Evolutionary conservation across 176 grass and related monocot genomes (phyloP).

Genomic region (Raddia distichophylla): DNA sequence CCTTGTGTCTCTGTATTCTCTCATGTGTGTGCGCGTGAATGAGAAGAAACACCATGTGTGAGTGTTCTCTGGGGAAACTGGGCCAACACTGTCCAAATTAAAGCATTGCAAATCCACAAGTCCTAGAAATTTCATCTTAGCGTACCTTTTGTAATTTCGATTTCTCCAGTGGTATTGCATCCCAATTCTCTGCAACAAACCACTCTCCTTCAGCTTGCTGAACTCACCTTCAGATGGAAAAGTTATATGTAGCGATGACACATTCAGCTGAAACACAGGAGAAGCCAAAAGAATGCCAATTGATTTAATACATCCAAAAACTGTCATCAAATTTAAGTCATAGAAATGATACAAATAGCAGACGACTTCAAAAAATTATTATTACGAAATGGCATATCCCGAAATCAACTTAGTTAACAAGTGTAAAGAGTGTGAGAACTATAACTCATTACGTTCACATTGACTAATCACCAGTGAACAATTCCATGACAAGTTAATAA

Average conservation of each 20-base stretch:
- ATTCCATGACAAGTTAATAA: not conserved
- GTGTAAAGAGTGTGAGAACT: not conserved
- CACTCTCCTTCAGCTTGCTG: slow-evolving; percentile 72
- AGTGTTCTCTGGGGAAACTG: too few species aligned
- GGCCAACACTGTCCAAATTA: not conserved
- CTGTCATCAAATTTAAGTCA: slow-evolving; percentile 4
- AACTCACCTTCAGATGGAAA: slow-evolving; percentile 97
- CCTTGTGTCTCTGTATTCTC: too few species aligned
- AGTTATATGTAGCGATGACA: slow-evolving; percentile 91
- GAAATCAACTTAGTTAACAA: slow-evolving; percentile 5
- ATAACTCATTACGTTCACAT: slow-evolving; percentile 14
- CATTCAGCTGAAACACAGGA: slow-evolving; percentile 64
- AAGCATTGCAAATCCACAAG: slow-evolving; percentile 24
- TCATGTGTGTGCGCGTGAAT: too few species aligned
- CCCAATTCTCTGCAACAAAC: slow-evolving; percentile 77
- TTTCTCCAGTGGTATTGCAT: slow-evolving; percentile 99
- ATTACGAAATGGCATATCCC: not conserved
- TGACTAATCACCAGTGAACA: not conserved
- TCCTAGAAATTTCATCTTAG: slow-evolving; percentile 28
- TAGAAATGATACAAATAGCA: not conserved
- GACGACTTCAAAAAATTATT: not conserved
- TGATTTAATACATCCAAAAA: slow-evolving; percentile 9
- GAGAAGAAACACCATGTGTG: too few species aligned
- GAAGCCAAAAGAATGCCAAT: slow-evolving; percentile 31
- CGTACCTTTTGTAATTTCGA: slow-evolving; percentile 84